Base-by-base conservation (phyloP, 495 filamentous ascomycete genomes). In the Aspergillus ostianus region DNA sequence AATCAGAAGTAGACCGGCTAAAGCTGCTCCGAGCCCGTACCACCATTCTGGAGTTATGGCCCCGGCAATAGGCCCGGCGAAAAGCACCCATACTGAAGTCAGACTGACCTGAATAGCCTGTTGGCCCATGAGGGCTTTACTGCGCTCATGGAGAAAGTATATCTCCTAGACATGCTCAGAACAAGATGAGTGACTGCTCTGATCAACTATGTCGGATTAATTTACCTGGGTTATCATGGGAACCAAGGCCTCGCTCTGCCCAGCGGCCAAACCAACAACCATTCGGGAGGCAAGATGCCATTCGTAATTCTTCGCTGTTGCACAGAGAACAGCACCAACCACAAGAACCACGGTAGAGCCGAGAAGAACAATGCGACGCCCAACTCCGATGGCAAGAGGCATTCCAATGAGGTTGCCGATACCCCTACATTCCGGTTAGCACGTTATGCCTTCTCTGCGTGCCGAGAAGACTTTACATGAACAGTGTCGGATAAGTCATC, bases 391-490 rank as follows among this genome's bases (percentile, higher is more conserved):
- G 2, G 77, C 73, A 1, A 77, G 52, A 41, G 77, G 77, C 69
- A 77, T 72, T 56, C 73, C 73, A 23, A 79, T 60, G 19, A 77
- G 64, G 44, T 76, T 75, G 0, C 73, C 75, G 50, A 77, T 63
- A 10, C 77, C 77, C 70, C 66, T 68, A 13, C 5, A 21, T 23
- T 21, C 1, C 12, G 46, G 20, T 47, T n/a, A 47, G 46, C 29
- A 32, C 9, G 7, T 12, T 12, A 18, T 15, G 46, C 23, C 4
- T 7, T 47, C 20, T 17, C 46, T 7, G 20, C 6, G 46, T 47
- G 46, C 8, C 6, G 29, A 1, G 29, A 10, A 32, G 29, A 7
- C 26, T 50, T n/a, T 54, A 62, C 62, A 73, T 67, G 51, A 74
- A 71, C 13, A 75, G 26, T 1, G 70, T 63, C 1, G 72, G 70